Conservation (phyloP, 202 grass and related monocot genomes). For the Setaria italica region DNA sequence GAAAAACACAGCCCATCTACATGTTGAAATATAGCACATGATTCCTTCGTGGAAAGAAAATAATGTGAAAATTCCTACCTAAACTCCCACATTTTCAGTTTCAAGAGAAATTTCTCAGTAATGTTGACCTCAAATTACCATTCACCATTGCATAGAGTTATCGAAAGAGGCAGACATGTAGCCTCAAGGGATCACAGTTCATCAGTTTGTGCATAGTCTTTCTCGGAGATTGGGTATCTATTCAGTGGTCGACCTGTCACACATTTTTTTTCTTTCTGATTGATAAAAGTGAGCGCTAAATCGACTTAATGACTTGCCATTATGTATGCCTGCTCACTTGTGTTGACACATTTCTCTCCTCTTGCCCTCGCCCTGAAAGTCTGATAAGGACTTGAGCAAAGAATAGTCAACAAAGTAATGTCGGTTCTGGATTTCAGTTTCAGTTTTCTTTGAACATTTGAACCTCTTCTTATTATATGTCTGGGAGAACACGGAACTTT, state of each 20-base stretch:
- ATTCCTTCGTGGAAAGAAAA: neutral
- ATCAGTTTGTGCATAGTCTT: neutral
- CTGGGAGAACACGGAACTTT: neutral
- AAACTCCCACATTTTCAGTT: neutral
- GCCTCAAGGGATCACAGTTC: neutral
- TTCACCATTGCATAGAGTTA: neutral
- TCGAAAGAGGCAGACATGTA: neutral
- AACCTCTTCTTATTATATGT: neutral
- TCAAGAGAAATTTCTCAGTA: neutral
- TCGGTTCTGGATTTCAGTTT: neutral
- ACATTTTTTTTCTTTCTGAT: neutral
- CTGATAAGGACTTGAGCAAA: neutral
- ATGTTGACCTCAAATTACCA: neutral
- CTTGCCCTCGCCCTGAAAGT: neutral
- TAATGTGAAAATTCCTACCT: neutral
- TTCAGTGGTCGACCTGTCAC: neutral
- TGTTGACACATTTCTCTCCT: neutral
- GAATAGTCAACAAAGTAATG: constrained; percentile 6
- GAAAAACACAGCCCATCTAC: neutral
- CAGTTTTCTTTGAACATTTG: constrained; percentile 8
- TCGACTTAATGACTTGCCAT: neutral
- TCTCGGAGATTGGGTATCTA: neutral
- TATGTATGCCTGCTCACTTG: neutral
- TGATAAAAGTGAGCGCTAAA: neutral
- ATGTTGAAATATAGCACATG: neutral